Percentiles rank a stretch among this genome's conserved stretches.
phyloP scores from a whole-genome alignment of 257 asterid species.

The Rubia yunnanensis region DNA sequence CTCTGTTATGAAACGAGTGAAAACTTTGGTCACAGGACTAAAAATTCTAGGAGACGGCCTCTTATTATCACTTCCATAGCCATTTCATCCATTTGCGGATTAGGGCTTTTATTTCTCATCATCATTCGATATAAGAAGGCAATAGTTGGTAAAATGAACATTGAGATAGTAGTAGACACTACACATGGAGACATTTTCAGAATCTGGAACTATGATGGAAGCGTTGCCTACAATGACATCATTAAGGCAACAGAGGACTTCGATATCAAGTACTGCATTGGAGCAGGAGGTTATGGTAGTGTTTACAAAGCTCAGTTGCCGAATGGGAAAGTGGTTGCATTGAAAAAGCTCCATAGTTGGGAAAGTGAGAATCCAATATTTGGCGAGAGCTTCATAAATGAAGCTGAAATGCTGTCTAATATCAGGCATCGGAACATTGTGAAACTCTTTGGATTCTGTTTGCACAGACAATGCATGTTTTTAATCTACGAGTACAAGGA shows the following conservation, averaged over 20 bases:
- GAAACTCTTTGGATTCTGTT: constrained; percentile 2
- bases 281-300: constrained; percentile 8
- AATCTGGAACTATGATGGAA: constrained; percentile 7
- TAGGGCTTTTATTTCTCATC: not conserved
- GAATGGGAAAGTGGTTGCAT: not conserved
- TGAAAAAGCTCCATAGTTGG: constrained; percentile 1
- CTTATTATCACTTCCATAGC: not conserved
- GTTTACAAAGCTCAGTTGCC: not conserved
- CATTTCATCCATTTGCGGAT: not conserved
- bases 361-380: not conserved
- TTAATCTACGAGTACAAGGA: constrained; percentile 9
- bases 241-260: constrained; percentile 3
- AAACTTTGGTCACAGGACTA: not conserved
- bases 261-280: constrained; percentile 5
- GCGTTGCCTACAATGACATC: constrained; percentile 2
- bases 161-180: not conserved
- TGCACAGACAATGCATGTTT: constrained; percentile 2
- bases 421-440: constrained; percentile 4
- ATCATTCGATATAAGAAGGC: not conserved
- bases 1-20: not conserved
- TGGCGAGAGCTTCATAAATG: constrained; percentile 1
- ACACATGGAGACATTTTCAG: not conserved
- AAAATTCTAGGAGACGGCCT: not conserved
- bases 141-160: not conserved
- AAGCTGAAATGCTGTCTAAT: not conserved